These are phyloP conservation scores for Suillus alpinus DNA, from an alignment of 768 basidiomycete species.

Conservation along the genomic window DNA sequence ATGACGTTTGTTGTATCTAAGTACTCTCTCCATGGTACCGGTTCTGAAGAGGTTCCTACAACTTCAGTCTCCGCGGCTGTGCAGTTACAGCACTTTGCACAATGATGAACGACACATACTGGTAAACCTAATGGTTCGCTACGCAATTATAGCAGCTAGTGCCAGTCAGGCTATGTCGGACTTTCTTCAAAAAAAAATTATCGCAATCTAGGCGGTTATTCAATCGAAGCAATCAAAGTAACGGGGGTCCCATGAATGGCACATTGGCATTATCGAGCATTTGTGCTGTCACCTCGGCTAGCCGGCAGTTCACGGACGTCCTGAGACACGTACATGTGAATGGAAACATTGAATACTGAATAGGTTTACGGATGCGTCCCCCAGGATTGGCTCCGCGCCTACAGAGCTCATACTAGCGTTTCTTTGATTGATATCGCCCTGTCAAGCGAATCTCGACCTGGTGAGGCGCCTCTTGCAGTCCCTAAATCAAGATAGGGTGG, in stretches of 20 bases:
- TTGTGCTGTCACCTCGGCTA: constrained; percentile 6
- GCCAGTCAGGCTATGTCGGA: background rate
- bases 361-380: background rate
- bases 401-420: background rate
- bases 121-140: background rate
- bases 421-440: background rate
- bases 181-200: background rate
- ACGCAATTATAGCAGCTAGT: background rate
- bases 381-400: background rate
- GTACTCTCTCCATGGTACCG: constrained; percentile 24
- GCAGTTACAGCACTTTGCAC: constrained; percentile 1
- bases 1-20: constrained; percentile 8
- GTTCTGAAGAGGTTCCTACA: constrained; percentile 9
- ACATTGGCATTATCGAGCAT: background rate
- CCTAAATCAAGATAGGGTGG: background rate
- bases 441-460: background rate
- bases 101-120: background rate
- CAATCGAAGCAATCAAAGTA: background rate
- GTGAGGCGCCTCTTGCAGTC: background rate
- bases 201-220: background rate
- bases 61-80: constrained; percentile 18
- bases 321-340: background rate
- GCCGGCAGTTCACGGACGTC: constrained; percentile 6
- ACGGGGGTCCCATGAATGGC: background rate
- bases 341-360: background rate